Conservation (phyloP, 805 yeast genomes). For the Grigorovia transvaalensis region DNA sequence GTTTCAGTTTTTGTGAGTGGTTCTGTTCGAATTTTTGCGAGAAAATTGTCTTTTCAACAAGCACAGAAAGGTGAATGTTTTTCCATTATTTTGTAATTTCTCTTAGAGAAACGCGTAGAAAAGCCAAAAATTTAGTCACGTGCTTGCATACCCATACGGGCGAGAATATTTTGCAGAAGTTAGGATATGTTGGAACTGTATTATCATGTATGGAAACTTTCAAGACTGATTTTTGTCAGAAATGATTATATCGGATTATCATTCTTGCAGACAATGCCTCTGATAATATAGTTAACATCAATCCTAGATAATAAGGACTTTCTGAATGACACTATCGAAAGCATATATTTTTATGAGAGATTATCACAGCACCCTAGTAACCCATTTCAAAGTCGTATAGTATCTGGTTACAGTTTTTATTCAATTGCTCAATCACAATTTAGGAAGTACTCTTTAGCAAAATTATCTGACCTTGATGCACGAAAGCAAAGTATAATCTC, state of each 20-base stretch:
- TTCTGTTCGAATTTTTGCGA: no score
- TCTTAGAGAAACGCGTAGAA: no score
- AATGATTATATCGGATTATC: slow-evolving; percentile 15
- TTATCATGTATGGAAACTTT: slow-evolving; percentile 18
- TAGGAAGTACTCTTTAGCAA: slow-evolving; percentile 17
- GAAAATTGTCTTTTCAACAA: no score
- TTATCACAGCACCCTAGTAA: no score
- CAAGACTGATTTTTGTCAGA: slow-evolving; percentile 9
- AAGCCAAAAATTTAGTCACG: no score
- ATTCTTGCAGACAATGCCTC: slow-evolving; percentile 12
- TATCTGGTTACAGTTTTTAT: slow-evolving; percentile 1
- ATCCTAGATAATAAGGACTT: background rate
- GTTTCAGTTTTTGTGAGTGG: no score
- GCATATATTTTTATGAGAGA: background rate
- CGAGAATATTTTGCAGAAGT: no score
- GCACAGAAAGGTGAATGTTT: no score
- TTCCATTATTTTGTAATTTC: no score
- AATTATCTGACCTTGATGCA: slow-evolving; percentile 12
- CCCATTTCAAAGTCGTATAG: background rate
- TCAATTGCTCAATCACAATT: slow-evolving; percentile 18
- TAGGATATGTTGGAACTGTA: slow-evolving; percentile 16
- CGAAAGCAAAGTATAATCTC: slow-evolving; percentile 15
- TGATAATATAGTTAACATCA: background rate
- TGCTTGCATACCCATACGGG: no score
- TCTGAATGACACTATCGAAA: background rate